Base-by-base conservation (phyloP, 768 basidiomycete genomes). In the Leccinum obscurum region DNA sequence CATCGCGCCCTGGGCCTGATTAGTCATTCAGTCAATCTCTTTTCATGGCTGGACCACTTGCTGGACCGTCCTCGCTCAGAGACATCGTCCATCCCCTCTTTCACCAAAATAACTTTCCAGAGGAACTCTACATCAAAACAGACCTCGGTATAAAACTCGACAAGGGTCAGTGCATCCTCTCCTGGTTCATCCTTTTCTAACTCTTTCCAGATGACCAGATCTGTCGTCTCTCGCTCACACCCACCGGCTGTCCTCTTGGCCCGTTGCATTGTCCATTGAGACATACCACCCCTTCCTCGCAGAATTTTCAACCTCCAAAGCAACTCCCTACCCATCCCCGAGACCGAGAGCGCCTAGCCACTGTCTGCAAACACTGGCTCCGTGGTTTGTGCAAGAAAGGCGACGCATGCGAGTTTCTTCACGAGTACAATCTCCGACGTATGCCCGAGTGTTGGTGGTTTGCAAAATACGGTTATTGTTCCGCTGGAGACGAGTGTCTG, bases 401-500 rank as follows among this genome's bases (percentile, higher is more conserved):
- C 56, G 92, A 95, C 71, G 89, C 90, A 26, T 99, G 97, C 78
- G 97, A 98, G 77, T 99, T 98, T 75, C 82, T 98, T 71, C 97
- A 99, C 77, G 97, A 98, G 78, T 99, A 98, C 80, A 97, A 98
- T 73, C 83, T 99, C 54, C 80, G 97, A 60, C 89, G 93, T 62
- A 98, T 98, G 95, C 97, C 97, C 6, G 93, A 98, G 73, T 98
- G 97, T 70, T 97, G 94, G 89, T 98, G 95, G 95, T 98, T 88
- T 74, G 93, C 93, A 55, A 97, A 96, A 75, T 95, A 94, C 69
- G 97, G 97, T 15, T 98, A 95, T 75, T 98, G 97, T 74, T 92
- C 93, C 26, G 89, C 95, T 20, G 96, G 97, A 58, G 95, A 96
- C 66, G 95, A 98, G 75, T 99, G 97, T 73, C 80, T 99, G 65